phyloP scores from a whole-genome alignment of 2,329 filamentous ascomycete genomes.

The Alternaria postmessia region DNA sequence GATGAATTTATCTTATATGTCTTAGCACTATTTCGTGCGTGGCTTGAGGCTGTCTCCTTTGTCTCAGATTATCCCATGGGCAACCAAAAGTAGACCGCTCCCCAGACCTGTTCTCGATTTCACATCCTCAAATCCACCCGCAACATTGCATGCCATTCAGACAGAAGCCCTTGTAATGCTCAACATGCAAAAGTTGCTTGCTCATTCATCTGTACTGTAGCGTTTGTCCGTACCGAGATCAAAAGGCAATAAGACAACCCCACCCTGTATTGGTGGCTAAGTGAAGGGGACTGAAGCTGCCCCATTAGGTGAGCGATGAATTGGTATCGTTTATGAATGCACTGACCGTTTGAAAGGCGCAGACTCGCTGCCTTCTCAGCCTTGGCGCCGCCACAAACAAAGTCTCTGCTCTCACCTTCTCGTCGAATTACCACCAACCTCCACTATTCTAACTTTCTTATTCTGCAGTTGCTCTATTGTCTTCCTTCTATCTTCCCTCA shows the following conservation, averaged over 20 bases:
- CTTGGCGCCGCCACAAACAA: not conserved
- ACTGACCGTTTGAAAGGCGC: not conserved
- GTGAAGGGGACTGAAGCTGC: not conserved
- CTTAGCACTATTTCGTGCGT: not conserved
- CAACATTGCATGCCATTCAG: not conserved
- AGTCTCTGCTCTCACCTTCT: not conserved
- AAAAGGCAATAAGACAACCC: not conserved
- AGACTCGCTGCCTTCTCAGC: not conserved
- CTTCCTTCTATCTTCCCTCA: not conserved
- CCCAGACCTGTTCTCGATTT: not conserved
- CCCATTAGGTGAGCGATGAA: not conserved
- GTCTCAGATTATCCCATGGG: not conserved
- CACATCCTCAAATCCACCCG: not conserved
- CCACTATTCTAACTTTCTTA: not conserved
- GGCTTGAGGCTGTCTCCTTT: not conserved
- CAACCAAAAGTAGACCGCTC: not conserved
- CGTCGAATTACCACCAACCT: not conserved
- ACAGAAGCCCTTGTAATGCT: too few species aligned
- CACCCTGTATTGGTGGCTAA: not conserved
- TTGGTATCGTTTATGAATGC: not conserved
- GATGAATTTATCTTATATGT: not conserved
- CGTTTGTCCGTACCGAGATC: not conserved
- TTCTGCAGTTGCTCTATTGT: not conserved
- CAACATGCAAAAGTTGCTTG: not conserved
- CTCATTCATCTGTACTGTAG: not conserved